A percentile compares a stretch with the other conserved stretches of the same genome.
phyloP scores from a whole-genome alignment of 768 basidiomycete species.

The Peribolospora kevripleyi region DNA sequence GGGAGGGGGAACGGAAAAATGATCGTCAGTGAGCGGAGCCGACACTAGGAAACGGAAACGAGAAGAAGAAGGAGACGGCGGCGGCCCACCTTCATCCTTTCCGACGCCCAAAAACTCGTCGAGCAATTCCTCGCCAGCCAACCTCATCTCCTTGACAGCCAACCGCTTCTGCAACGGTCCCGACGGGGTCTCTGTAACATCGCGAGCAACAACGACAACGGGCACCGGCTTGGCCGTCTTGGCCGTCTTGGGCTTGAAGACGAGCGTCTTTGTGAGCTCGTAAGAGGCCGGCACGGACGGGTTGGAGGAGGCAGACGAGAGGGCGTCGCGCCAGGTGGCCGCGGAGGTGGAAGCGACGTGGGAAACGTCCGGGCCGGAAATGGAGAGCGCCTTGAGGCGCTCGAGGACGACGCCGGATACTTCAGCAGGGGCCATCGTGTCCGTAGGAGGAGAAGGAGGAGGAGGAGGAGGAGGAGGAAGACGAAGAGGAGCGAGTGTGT shows the following conservation, averaged over 20 bases:
- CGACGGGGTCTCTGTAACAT: background rate
- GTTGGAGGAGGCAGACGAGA: background rate
- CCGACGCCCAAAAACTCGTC: conserved; percentile 58
- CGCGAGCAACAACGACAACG: background rate
- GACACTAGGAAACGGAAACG: conserved; percentile 8
- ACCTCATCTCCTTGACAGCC: conserved; percentile 52
- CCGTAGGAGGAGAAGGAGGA: no score
- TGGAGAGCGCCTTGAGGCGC: no score
- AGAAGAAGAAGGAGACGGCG: no score
- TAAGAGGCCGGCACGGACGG: background rate
- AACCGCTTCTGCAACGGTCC: conserved; percentile 7
- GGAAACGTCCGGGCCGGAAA: no score
- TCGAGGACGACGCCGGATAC: no score
- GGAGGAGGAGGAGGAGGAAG: no score
- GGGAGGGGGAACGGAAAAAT: background rate
- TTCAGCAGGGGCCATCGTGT: no score
- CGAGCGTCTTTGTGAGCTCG: background rate
- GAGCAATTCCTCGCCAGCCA: conserved; percentile 67
- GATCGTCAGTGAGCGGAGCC: background rate
- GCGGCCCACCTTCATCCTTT: conserved; percentile 53
- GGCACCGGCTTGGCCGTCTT: background rate
- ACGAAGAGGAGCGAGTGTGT: no score
- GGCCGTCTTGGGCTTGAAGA: background rate
- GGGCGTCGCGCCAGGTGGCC: background rate
- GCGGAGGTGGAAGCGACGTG: background rate